A percentile compares a stretch with the other conserved stretches of the same genome.
Conservation (phyloP, 164 flowering plant species). For the Cinnamomum chago region DNA sequence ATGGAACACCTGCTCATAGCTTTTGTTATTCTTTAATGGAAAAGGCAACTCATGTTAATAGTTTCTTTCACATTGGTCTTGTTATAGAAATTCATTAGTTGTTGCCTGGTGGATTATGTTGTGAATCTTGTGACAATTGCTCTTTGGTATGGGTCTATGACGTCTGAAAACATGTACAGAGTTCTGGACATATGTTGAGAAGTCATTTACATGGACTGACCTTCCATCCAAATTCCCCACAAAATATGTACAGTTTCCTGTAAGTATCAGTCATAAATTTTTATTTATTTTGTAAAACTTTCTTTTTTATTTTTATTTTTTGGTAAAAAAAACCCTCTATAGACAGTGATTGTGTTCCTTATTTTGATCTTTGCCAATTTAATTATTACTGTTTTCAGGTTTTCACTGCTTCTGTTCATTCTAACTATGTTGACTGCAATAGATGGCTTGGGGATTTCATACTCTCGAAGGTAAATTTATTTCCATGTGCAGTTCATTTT, state of each 20-base stretch:
- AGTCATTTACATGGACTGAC: conserved; percentile 97
- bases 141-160: background rate
- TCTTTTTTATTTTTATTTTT: conserved; percentile 4
- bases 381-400: conserved; percentile 40
- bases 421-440: conserved; percentile 95
- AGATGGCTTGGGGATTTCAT: conserved; percentile 98
- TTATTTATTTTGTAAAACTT: conserved; percentile 1
- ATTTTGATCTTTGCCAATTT: background rate
- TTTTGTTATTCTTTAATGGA: background rate
- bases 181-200: conserved; percentile 96
- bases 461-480: conserved; percentile 72
- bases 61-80: background rate
- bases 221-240: conserved; percentile 98
- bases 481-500: background rate
- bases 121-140: background rate
- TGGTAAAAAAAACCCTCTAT: background rate
- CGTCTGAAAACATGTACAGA: conserved; percentile 42
- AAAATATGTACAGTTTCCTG: conserved; percentile 96
- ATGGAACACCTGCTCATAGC: background rate
- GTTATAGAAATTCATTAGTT: background rate
- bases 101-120: background rate
- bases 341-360: background rate
- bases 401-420: conserved; percentile 80
- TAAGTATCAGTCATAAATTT: conserved; percentile 31
- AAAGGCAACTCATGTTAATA: background rate